Evolutionary conservation across 2,329 filamentous ascomycete species (phyloP), one percentile per base, ranked within the genome.

Genomic region (Talaromyces sp.): DNA sequence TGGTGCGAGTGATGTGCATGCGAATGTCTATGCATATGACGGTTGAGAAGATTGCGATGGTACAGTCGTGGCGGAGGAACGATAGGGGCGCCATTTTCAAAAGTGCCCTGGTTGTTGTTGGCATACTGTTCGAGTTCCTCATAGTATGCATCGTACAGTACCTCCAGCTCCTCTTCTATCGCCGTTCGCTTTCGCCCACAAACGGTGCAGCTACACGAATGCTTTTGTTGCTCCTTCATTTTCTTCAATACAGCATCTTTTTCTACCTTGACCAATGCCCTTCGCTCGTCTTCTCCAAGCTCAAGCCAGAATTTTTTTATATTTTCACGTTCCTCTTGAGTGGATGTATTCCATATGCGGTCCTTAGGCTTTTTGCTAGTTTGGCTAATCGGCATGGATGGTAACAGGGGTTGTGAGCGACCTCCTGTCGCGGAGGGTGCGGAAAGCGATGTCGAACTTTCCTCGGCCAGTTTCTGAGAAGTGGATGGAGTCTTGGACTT

Each of bases 161-260:
- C 93, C 74, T 99, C 95, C 12, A 99, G 83, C 77, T 99, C 95
- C 78, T 99, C 95, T 77, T 99, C 95, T 69, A 99, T 99, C 42
- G 95, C 95, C 12, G 90, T 96, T 60, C 95, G 87, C 80, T 99
- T 99, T 68, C 95, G 86, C 60, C 95, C 95, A 76, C 95, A 99
- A 44, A 99, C 93, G 4, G 92, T 96, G 77, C 95, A 99, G 75
- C 93, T 97, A 81, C 95, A 99, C 2, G 93, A 98, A 76, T 98
- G 93, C 78, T 98, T 98, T 77, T 99, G 95, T 77, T 99, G 95
- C 77, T 99, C 95, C 82, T 99, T 99, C 95, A 99, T 99, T 82
- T 99, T 99, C 73, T 91, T 92, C 62, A 99, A 80, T 0, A 99
- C 95, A 7, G 95, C 93, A 77, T 99, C 93, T 79, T 99, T 99